Percentiles rank a stretch among this genome's conserved stretches.
Evolutionary conservation across 1,284 basidiomycete species (phyloP).

Genomic region (Puccinia sorghi): DNA sequence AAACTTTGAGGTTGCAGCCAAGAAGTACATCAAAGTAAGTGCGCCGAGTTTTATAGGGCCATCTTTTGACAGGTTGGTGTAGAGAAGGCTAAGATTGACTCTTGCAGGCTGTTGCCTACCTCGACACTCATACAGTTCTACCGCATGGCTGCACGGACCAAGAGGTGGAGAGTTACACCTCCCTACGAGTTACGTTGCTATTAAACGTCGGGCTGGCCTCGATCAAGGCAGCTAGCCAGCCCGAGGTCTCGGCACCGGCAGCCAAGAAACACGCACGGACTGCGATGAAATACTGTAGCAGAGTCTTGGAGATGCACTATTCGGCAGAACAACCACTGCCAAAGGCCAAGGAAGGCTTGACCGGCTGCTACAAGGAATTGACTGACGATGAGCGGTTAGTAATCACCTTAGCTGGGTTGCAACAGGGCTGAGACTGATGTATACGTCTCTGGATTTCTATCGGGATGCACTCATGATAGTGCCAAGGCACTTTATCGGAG

Average conservation of each 20-base stretch:
- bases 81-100: neutral
- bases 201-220: slow-evolving; percentile 31
- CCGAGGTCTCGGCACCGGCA: neutral
- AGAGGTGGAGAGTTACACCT: slow-evolving; percentile 38
- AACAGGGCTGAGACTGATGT: neutral
- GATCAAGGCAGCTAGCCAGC: slow-evolving; percentile 38
- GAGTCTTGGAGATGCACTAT: slow-evolving; percentile 36
- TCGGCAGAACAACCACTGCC: slow-evolving; percentile 19
- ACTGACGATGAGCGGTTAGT: slow-evolving; percentile 37
- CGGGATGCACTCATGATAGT: neutral
- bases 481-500: slow-evolving; percentile 45
- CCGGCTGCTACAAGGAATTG: slow-evolving; percentile 35
- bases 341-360: slow-evolving; percentile 15
- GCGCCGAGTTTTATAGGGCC: neutral
- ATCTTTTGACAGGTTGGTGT: neutral
- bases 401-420: neutral
- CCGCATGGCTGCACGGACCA: slow-evolving; percentile 25
- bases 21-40: slow-evolving; percentile 44
- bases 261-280: slow-evolving; percentile 34
- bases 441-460: neutral
- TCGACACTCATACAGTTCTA: slow-evolving; percentile 44
- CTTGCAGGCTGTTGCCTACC: slow-evolving; percentile 32
- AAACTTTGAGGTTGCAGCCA: slow-evolving; percentile 37
- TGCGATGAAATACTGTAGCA: slow-evolving; percentile 39
- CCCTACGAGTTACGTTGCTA: slow-evolving; percentile 29